A percentile compares a stretch with the other conserved stretches of the same genome.
Conservation (phyloP, 495 filamentous ascomycete species). For the Tetracladium setigerum region DNA sequence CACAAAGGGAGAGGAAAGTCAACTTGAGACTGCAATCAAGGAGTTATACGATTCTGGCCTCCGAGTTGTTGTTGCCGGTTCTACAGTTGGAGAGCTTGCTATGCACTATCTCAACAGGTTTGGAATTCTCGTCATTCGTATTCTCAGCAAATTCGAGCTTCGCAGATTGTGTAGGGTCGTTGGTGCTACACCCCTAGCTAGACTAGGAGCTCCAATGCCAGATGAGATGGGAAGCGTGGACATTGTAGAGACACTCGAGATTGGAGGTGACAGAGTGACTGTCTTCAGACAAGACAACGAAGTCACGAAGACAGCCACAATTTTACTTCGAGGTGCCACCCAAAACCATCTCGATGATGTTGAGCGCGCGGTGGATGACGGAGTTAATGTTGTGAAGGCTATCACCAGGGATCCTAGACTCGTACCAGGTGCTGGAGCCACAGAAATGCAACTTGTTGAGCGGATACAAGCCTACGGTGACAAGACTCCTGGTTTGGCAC, state of each 20-base stretch:
- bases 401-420: conserved; percentile 88
- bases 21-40: conserved; percentile 86
- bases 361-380: conserved; percentile 95
- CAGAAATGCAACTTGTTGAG: conserved; percentile 92
- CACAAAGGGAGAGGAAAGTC: conserved; percentile 91
- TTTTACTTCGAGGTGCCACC: conserved; percentile 92
- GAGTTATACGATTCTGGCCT: conserved; percentile 91
- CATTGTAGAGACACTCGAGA: conserved; percentile 94
- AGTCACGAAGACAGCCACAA: conserved; percentile 82
- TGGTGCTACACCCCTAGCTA: conserved; percentile 88
- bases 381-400: conserved; percentile 97
- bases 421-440: conserved; percentile 90
- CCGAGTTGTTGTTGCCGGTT: conserved; percentile 83
- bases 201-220: conserved; percentile 96
- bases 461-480: conserved; percentile 82
- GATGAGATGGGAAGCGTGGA: conserved; percentile 97
- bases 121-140: conserved; percentile 91
- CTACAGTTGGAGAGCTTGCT: conserved; percentile 89
- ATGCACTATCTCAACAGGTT: conserved; percentile 97
- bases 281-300: conserved; percentile 97
- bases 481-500: conserved; percentile 82
- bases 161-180: conserved; percentile 91
- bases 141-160: conserved; percentile 97
- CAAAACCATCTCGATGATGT: conserved; percentile 97
- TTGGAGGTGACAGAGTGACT: conserved; percentile 96